Percentiles rank a stretch among this genome's conserved stretches.
phyloP scores from a whole-genome alignment of 805 yeast species.

The Kuraishia piskuri region DNA sequence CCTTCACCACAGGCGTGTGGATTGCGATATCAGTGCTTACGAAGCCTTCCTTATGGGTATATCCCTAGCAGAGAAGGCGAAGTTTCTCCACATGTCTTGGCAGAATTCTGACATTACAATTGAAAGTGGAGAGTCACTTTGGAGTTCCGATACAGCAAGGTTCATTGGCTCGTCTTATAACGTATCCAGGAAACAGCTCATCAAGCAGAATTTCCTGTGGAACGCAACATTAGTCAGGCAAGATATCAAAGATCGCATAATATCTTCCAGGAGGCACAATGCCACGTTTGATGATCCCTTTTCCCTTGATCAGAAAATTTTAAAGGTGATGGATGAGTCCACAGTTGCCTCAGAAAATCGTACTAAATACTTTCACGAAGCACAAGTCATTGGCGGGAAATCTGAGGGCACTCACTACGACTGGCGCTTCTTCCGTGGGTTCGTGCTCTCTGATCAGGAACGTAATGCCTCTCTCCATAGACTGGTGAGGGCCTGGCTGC shows the following conservation, averaged over 20 bases:
- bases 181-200: constrained; percentile 8
- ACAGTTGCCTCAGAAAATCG: neutral
- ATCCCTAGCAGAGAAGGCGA: constrained; percentile 2
- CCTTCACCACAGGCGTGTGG: constrained; percentile 10
- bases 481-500: constrained; percentile 41
- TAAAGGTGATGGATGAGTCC: constrained; percentile 11
- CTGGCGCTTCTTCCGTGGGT: constrained; percentile 41
- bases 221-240: constrained; percentile 8
- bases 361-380: constrained; percentile 29
- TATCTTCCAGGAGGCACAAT: neutral
- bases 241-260: neutral
- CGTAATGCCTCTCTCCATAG: constrained; percentile 34
- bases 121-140: neutral
- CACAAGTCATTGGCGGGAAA: constrained; percentile 25
- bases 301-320: constrained; percentile 11
- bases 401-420: constrained; percentile 44
- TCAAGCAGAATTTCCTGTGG: constrained; percentile 17
- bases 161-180: constrained; percentile 3
- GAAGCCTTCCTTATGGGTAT: constrained; percentile 13
- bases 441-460: constrained; percentile 29
- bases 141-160: neutral
- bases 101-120: too few relatives aligned
- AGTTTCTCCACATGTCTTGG: neutral
- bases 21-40: constrained; percentile 4
- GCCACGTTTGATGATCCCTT: neutral